Percentiles rank a stretch among this genome's conserved stretches.
Conservation (phyloP, 1,284 basidiomycete species). For the Sporisorium exsertum region DNA sequence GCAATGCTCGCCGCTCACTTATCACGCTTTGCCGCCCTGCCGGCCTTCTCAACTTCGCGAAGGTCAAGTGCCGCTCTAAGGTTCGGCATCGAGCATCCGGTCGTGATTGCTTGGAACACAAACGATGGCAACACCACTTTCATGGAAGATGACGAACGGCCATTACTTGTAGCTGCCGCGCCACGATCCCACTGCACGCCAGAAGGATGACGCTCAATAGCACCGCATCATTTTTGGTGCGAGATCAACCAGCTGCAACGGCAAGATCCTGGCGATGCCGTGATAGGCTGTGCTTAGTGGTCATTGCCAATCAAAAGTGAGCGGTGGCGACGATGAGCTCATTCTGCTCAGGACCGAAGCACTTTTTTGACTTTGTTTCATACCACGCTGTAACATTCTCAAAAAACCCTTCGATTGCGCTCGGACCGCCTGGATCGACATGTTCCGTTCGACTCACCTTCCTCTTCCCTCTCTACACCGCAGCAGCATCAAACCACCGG, state of each 20-base stretch:
- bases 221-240: too few species aligned
- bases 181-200: neutral
- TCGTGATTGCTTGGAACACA: neutral
- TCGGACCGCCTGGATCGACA: conserved; percentile 1
- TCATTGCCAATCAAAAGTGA: too few species aligned
- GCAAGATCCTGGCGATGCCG: too few species aligned
- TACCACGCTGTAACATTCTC: neutral
- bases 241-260: too few species aligned
- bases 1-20: neutral
- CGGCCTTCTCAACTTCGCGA: too few species aligned
- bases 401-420: neutral
- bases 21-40: neutral
- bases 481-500: too few species aligned
- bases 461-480: neutral
- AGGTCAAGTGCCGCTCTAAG: too few species aligned
- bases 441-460: neutral
- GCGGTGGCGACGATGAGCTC: too few species aligned
- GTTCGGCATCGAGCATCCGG: neutral
- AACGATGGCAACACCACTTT: neutral
- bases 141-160: neutral
- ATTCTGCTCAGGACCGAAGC: too few species aligned
- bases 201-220: too few species aligned
- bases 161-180: neutral
- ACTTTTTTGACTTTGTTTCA: neutral
- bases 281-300: too few species aligned